Base-by-base conservation (phyloP, 495 filamentous ascomycete species). In the Neurospora africana region DNA sequence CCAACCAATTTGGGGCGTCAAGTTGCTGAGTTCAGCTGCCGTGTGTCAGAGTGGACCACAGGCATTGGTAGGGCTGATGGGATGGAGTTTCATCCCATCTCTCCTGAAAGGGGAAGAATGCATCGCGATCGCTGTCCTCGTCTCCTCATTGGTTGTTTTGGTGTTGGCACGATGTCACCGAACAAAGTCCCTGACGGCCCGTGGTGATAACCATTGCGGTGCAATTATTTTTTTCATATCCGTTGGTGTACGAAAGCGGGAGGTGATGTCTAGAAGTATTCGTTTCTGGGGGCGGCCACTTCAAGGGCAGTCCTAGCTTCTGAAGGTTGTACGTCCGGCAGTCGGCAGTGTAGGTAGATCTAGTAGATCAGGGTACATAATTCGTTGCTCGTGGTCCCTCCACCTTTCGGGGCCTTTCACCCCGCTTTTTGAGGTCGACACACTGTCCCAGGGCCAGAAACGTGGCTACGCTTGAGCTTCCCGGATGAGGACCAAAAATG, bases 51-150 rank as follows among this genome's bases (percentile, higher is more conserved):
- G 53, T 61, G 53, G 53, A 30, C 47, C 47, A 7, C 23, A 30
- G 23, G 47, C 47, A 36, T 30, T 38, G 40, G 33, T 72, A 72
- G 71, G 71, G 71, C 71, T 72, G 71, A 69, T 47, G 71, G 67
- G 61, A 53, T 53, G 39, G 36, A 53, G 69, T 69, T 36, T 44
- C 47, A 30, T 58, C 47, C 47, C 47, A 17, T 58, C 47, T 58
- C 47, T 58, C 47, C 47, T 30, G 47, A 58, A 58, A 58, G 47
- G 47, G 47, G 47, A 58, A 23, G 23, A 3, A 13, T 30, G 47
- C 47, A 58, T 58, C 47, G 47, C 23, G 23, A 58, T 58, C 47
- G 53, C 6, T 61, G 53, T 30, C 23, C 53, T 61, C 23, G 23
- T 15, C 13, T 17, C 13, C 13, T 30, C 13, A 61, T 61, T 61